phyloP scores from a whole-genome alignment of 352 stramenopile species.

The Halophytophthora batemanensis region DNA sequence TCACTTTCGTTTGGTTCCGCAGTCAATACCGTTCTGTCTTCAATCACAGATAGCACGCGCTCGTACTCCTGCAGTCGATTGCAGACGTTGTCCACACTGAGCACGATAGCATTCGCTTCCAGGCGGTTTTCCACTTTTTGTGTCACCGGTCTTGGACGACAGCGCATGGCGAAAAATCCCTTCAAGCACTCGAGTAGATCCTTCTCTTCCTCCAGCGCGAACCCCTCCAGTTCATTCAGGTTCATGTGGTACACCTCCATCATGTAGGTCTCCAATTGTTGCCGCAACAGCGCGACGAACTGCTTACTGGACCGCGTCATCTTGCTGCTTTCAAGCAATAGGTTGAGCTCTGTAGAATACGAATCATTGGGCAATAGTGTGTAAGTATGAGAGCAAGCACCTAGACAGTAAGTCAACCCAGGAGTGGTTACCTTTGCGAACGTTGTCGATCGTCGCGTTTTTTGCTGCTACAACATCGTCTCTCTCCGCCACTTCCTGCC shows the following conservation, averaged over 20 bases:
- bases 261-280: constrained; percentile 50
- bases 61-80: constrained; percentile 25
- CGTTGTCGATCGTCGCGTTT: constrained; percentile 46
- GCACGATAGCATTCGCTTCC: constrained; percentile 8
- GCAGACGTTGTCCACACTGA: constrained; percentile 21
- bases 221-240: constrained; percentile 13
- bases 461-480: constrained; percentile 29
- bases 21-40: not conserved
- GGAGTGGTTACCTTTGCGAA: constrained; percentile 38
- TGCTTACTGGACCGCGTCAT: constrained; percentile 22
- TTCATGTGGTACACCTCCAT: constrained; percentile 40
- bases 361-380: not conserved
- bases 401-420: not conserved
- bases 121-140: constrained; percentile 1
- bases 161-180: constrained; percentile 32
- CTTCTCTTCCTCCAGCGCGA: constrained; percentile 26
- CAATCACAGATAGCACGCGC: constrained; percentile 10
- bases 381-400: not conserved
- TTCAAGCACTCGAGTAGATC: constrained; percentile 41
- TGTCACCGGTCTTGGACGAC: constrained; percentile 11
- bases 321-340: constrained; percentile 23
- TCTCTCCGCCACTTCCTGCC: constrained; percentile 19
- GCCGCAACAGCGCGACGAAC: constrained; percentile 32
- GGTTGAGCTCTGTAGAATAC: constrained; percentile 25
- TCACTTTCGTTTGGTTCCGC: not conserved